A percentile compares a stretch with the other conserved stretches of the same genome.
Evolutionary conservation across 1,139 yeast genomes (phyloP).

Genomic region (Scheffersomyces titani): DNA sequence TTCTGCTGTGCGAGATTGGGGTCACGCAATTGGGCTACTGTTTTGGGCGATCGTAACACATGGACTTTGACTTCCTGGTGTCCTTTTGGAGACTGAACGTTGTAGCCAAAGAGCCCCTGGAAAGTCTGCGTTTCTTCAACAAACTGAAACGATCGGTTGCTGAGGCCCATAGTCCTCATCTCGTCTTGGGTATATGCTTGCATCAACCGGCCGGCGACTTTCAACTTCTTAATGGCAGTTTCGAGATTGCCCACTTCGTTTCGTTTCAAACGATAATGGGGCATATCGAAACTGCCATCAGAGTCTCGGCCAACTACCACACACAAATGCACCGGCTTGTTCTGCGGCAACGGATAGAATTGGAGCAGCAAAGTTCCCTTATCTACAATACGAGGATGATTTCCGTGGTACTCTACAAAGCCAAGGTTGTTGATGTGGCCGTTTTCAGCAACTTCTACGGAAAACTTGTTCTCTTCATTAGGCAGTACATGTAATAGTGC

Average conservation of each 20-base stretch:
- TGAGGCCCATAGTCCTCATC: conserved; percentile 77
- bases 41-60: conserved; percentile 63
- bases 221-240: conserved; percentile 72
- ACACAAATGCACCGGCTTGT: conserved; percentile 83
- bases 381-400: conserved; percentile 25
- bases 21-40: conserved; percentile 72
- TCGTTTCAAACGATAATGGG: conserved; percentile 48
- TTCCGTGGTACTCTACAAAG: conserved; percentile 22
- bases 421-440: conserved; percentile 31
- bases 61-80: conserved; percentile 78
- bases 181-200: conserved; percentile 93
- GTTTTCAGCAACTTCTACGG: conserved; percentile 25
- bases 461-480: conserved; percentile 52
- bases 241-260: conserved; percentile 73
- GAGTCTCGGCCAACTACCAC: conserved; percentile 79
- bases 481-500: conserved; percentile 71
- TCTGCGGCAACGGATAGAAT: conserved; percentile 61
- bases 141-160: conserved; percentile 77
- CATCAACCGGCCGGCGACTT: conserved; percentile 88
- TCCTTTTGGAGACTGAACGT: conserved; percentile 32
- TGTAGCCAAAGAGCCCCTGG: conserved; percentile 40
- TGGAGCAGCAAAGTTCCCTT: conserved; percentile 32
- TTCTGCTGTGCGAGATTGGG: conserved; percentile 89
- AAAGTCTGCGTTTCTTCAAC: conserved; percentile 56
- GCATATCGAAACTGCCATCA: conserved; percentile 71